A percentile compares a stretch with the other conserved stretches of the same genome.
phyloP scores from a whole-genome alignment of 495 filamentous ascomycete species.

The Antarctomyces pellizariae region DNA sequence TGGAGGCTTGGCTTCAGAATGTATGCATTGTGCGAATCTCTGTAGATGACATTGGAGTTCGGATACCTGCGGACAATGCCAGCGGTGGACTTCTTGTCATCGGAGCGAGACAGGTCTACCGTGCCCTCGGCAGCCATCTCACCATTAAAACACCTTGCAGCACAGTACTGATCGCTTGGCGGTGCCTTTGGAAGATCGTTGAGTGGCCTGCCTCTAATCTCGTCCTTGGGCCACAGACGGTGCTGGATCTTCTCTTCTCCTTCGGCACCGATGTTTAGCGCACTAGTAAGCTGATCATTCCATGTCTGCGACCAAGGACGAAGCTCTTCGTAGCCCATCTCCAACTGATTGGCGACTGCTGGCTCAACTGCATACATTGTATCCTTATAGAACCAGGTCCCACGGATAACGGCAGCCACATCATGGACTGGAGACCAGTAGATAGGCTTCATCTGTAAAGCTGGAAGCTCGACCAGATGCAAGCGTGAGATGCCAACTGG shows the following conservation, averaged over 20 bases:
- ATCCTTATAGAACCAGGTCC: constrained; percentile 94
- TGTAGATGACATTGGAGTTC: constrained; percentile 61
- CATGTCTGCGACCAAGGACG: constrained; percentile 84
- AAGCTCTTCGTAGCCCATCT: constrained; percentile 67
- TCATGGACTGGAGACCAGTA: constrained; percentile 97
- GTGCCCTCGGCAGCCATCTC: constrained; percentile 28
- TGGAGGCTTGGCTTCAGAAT: constrained; percentile 56
- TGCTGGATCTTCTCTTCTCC: constrained; percentile 82
- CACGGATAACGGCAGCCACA: constrained; percentile 55
- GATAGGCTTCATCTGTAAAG: constrained; percentile 73
- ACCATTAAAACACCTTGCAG: constrained; percentile 26
- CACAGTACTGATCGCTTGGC: constrained; percentile 24
- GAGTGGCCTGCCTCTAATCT: too few species aligned
- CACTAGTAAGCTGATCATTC: constrained; percentile 77
- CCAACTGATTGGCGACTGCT: constrained; percentile 75
- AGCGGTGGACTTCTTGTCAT: constrained; percentile 14
- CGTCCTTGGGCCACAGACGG: constrained; percentile 48
- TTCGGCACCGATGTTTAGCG: constrained; percentile 68
- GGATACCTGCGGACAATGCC: constrained; percentile 26
- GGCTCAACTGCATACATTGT: constrained; percentile 79
- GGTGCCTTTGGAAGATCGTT: constrained; percentile 17
- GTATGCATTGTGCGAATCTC: constrained; percentile 48
- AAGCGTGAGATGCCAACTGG: constrained; percentile 59
- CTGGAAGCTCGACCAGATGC: constrained; percentile 31
- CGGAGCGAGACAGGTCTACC: constrained; percentile 17